Conservation (phyloP, 2,329 filamentous ascomycete species). For the Alternaria dauci region DNA sequence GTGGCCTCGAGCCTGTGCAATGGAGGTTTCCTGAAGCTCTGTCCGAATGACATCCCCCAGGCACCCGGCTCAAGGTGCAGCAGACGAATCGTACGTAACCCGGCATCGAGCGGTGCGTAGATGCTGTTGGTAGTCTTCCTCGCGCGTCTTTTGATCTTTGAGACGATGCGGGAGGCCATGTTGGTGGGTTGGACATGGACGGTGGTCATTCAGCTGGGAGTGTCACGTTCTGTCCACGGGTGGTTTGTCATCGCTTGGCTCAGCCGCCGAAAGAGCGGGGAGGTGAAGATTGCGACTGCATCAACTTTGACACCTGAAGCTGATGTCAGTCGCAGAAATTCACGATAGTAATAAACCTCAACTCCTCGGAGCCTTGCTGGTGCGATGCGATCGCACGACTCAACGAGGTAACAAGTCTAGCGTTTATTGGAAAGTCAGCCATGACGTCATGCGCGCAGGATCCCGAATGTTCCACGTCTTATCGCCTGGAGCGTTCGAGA, state of each 20-base stretch:
- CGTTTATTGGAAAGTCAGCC: not conserved
- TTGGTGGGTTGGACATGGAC: not conserved
- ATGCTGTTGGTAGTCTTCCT: not conserved
- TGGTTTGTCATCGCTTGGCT: not conserved
- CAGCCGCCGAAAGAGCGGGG: not conserved
- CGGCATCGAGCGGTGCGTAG: constrained; percentile 1
- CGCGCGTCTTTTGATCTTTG: not conserved
- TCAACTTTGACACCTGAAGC: not conserved
- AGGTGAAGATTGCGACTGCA: not conserved
- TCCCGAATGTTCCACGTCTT: not conserved
- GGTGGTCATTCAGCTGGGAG: not conserved
- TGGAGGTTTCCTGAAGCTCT: constrained; percentile 13
- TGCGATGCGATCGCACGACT: not conserved
- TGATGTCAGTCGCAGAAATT: not conserved
- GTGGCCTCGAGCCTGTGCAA: constrained; percentile 11
- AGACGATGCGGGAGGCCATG: constrained; percentile 12
- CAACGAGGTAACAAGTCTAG: not conserved
- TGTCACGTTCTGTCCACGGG: not conserved
- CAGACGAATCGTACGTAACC: constrained; percentile 14
- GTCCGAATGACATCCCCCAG: constrained; percentile 14
- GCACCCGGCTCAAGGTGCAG: constrained; percentile 17
- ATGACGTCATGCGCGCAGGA: constrained; percentile 15
- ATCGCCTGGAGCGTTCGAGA: not conserved
- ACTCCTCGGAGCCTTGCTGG: not conserved
- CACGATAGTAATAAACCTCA: not conserved